Conservation (phyloP, 768 basidiomycete species). For the Imleria badia region DNA sequence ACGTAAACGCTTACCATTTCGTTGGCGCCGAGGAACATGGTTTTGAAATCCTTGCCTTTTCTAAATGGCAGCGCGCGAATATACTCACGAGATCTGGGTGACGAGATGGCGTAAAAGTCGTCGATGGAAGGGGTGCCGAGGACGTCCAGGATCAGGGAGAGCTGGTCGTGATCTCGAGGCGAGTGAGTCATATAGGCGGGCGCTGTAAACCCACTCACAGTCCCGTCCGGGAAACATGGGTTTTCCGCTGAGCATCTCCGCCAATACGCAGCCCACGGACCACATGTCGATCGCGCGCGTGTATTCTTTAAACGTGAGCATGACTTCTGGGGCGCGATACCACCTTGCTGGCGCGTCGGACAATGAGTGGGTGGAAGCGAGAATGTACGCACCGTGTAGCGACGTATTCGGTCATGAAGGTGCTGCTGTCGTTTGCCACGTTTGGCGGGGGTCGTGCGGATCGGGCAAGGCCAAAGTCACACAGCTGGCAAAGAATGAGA, state of each 20-base stretch:
- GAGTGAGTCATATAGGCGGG: neutral
- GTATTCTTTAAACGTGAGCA: conserved; percentile 97
- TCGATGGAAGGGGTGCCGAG: conserved; percentile 89
- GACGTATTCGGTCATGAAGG: conserved; percentile 92
- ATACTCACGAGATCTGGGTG: conserved; percentile 77
- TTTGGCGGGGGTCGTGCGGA: conserved; percentile 74
- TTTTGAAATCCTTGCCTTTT: conserved; percentile 68
- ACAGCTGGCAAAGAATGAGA: conserved; percentile 46
- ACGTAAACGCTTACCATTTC: conserved; percentile 43
- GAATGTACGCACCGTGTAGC: conserved; percentile 67
- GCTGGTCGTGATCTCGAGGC: conserved; percentile 77
- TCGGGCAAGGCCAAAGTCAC: conserved; percentile 86
- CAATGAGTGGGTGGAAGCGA: neutral
- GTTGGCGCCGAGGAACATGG: conserved; percentile 75
- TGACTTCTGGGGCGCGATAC: conserved; percentile 98
- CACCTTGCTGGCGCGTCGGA: conserved; percentile 49
- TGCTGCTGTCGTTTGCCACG: conserved; percentile 71
- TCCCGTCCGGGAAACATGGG: conserved; percentile 95
- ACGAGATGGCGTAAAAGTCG: conserved; percentile 92
- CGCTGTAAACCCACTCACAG: conserved; percentile 49
- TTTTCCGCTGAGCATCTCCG: conserved; percentile 91
- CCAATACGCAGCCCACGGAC: conserved; percentile 84
- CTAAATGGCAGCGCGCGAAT: conserved; percentile 87
- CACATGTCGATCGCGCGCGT: conserved; percentile 86
- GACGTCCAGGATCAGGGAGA: conserved; percentile 91